A percentile compares a stretch with the other conserved stretches of the same genome.
phyloP scores from a whole-genome alignment of 2,329 filamentous ascomycete genomes.

The Didymella sp. region DNA sequence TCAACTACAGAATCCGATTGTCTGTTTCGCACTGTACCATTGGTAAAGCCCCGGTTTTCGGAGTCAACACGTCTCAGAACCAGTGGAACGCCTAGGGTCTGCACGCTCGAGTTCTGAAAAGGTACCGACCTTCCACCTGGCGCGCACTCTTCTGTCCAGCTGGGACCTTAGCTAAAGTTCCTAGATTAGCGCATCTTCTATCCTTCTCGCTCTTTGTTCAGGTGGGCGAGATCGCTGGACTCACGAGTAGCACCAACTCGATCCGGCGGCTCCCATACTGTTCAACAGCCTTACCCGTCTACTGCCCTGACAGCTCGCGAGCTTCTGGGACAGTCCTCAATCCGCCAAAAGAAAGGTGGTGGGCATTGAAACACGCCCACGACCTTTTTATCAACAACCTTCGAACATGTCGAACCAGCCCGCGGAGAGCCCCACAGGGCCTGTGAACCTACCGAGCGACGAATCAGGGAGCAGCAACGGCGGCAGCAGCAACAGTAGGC shows the following conservation, averaged over 20 bases:
- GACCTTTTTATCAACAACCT: neutral
- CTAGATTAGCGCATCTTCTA: slow-evolving; percentile 3
- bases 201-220: slow-evolving; percentile 10
- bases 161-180: slow-evolving; percentile 4
- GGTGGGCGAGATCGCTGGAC: slow-evolving; percentile 25
- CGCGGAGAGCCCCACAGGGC: slow-evolving; percentile 33
- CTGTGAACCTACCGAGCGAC: slow-evolving; percentile 38
- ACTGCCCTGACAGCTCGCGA: neutral
- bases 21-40: neutral
- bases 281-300: slow-evolving; percentile 4
- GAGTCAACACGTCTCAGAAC: slow-evolving; percentile 8
- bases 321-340: neutral
- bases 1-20: neutral
- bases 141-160: neutral
- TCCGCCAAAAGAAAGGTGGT: neutral
- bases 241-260: slow-evolving; percentile 21
- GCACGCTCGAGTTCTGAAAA: slow-evolving; percentile 24
- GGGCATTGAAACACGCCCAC: neutral
- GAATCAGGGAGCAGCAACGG: slow-evolving; percentile 36
- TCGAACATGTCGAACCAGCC: slow-evolving; percentile 15
- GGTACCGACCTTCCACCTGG: slow-evolving; percentile 7
- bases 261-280: slow-evolving; percentile 9
- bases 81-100: slow-evolving; percentile 2
- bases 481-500: slow-evolving; percentile 46
- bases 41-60: slow-evolving; percentile 11